These are phyloP conservation scores for Raddia guianensis DNA, from an alignment of 176 grass and related monocot species.

Conservation along the genomic window DNA sequence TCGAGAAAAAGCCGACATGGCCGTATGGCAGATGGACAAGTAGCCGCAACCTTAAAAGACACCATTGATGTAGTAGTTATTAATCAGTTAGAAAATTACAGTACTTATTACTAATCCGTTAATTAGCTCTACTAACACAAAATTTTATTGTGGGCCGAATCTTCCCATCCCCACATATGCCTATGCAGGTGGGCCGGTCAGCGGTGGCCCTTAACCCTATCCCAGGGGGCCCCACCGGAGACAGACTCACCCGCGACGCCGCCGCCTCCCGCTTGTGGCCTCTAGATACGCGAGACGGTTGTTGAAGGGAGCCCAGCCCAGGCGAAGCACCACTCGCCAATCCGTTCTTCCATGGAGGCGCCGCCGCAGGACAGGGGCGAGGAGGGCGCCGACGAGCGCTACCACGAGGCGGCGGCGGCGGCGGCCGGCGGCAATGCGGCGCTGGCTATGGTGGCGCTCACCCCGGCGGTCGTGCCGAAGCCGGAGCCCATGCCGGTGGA, in stretches of 20 bases:
- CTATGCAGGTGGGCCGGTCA: no score
- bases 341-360: conserved; percentile 47
- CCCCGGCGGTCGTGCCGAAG: conserved; percentile 52
- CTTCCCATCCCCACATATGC: background rate
- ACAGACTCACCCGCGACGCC: background rate
- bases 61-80: background rate
- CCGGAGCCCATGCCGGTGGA: conserved; percentile 62
- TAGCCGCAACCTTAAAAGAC: background rate
- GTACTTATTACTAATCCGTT: no score
- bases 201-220: conserved; percentile 44
- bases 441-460: conserved; percentile 15
- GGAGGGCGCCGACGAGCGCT: conserved; percentile 27
- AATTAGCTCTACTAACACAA: background rate
- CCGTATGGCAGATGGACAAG: background rate
- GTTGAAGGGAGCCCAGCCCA: background rate
- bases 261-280: conserved; percentile 26
- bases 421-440: conserved; percentile 4
- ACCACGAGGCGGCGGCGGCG: background rate
- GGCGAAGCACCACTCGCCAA: background rate
- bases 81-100: no score
- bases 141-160: conserved; percentile 33
- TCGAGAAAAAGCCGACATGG: background rate
- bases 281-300: background rate
- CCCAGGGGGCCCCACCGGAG: conserved; percentile 12
- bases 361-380: conserved; percentile 35